These are phyloP conservation scores for Fusarium annulatum DNA, from an alignment of 2,329 filamentous ascomycete genomes.

Conservation along the genomic window DNA sequence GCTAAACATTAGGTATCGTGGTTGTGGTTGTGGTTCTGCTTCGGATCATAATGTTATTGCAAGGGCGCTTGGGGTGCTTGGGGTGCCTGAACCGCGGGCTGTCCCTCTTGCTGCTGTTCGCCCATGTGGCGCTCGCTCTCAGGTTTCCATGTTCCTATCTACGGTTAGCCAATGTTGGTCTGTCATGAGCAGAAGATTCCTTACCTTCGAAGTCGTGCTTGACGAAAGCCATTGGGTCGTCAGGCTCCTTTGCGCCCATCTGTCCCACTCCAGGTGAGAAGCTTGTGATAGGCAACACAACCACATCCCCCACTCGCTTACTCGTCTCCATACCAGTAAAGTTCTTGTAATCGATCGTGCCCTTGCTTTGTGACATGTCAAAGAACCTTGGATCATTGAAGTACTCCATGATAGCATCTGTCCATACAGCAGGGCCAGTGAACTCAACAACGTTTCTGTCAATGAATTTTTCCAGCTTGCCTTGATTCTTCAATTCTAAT, in stretches of 20 bases:
- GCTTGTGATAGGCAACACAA: conserved; percentile 94
- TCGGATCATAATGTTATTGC: conserved; percentile 33
- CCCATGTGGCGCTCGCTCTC: conserved; percentile 78
- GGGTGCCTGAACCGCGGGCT: conserved; percentile 33
- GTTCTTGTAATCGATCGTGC: conserved; percentile 84
- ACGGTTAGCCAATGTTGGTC: not conserved
- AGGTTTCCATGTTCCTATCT: conserved; percentile 78
- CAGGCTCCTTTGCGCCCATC: conserved; percentile 88
- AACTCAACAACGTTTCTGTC: conserved; percentile 89
- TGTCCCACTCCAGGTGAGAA: conserved; percentile 95
- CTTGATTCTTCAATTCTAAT: conserved; percentile 75
- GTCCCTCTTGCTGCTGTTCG: conserved; percentile 48
- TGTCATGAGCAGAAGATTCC: conserved; percentile 29
- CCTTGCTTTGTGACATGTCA: conserved; percentile 76
- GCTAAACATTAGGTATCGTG: conserved; percentile 41
- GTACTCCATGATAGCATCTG: conserved; percentile 89
- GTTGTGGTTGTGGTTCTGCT: conserved; percentile 21
- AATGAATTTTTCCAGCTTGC: conserved; percentile 67
- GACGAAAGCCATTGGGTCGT: conserved; percentile 97
- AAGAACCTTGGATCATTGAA: conserved; percentile 94
- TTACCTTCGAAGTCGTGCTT: conserved; percentile 96
- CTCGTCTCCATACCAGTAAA: conserved; percentile 88
- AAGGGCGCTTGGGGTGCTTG: conserved; percentile 34
- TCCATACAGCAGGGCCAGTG: conserved; percentile 95
- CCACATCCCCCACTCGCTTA: conserved; percentile 92